Conservation (phyloP, 768 basidiomycete genomes). For the Podaxis sp. region DNA sequence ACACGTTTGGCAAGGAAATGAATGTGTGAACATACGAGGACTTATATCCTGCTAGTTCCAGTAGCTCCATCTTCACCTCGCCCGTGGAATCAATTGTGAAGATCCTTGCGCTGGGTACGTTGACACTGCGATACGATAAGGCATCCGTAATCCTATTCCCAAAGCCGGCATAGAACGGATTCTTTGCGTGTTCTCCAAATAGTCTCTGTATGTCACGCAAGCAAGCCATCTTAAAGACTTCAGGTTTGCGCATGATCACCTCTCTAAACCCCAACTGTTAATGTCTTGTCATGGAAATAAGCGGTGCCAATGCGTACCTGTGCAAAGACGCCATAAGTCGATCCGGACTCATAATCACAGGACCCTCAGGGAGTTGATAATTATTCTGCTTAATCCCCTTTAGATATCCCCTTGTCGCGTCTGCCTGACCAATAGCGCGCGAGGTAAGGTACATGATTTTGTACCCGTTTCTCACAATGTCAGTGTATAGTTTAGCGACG, state of each 20-base stretch:
- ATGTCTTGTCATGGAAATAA: not conserved
- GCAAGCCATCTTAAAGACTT: slow-evolving; percentile 99
- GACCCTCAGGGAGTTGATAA: slow-evolving; percentile 95
- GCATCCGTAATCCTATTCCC: slow-evolving; percentile 99
- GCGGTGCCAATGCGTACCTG: slow-evolving; percentile 47
- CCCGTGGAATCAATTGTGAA: slow-evolving; percentile 96
- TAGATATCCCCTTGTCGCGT: slow-evolving; percentile 92
- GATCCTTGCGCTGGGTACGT: slow-evolving; percentile 89
- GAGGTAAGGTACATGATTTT: slow-evolving; percentile 98
- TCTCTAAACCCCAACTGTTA: slow-evolving; percentile 48
- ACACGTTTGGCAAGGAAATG: not conserved
- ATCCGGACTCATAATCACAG: slow-evolving; percentile 99
- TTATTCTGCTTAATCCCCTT: slow-evolving; percentile 93
- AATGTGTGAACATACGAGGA: slow-evolving; percentile 62
- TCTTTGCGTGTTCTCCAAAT: slow-evolving; percentile 68
- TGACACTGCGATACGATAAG: slow-evolving; percentile 94
- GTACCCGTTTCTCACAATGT: slow-evolving; percentile 93
- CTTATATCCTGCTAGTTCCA: slow-evolving; percentile 96
- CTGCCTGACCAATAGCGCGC: slow-evolving; percentile 95
- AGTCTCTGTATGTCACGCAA: slow-evolving; percentile 89
- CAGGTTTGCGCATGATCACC: slow-evolving; percentile 98
- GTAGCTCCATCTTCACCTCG: slow-evolving; percentile 93
- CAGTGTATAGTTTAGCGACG: slow-evolving; percentile 95
- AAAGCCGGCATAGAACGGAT: slow-evolving; percentile 95
- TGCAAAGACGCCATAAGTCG: slow-evolving; percentile 91